A percentile compares a stretch with the other conserved stretches of the same genome.
Evolutionary conservation across 495 filamentous ascomycete species (phyloP).

Genomic region (Neurospora pannonica): DNA sequence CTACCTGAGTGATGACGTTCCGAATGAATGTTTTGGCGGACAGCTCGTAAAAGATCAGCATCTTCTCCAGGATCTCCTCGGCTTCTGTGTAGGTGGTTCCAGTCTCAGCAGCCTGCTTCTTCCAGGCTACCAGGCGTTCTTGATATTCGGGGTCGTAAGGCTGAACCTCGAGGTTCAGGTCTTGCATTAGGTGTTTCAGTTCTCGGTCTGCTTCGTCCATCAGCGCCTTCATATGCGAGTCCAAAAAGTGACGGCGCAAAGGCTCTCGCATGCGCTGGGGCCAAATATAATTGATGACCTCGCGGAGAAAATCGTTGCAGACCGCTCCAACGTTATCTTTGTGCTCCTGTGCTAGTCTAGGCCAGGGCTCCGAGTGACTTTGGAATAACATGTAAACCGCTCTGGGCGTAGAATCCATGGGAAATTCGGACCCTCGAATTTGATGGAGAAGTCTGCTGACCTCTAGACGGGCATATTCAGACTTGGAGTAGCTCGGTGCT

Average conservation of each 20-base stretch:
- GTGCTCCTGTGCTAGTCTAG: conserved; percentile 31
- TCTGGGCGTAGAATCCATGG: conserved; percentile 30
- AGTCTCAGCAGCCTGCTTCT: conserved; percentile 11
- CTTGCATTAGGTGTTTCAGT: conserved; percentile 25
- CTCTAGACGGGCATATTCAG: conserved; percentile 25
- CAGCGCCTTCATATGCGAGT: conserved; percentile 25
- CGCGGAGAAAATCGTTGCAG: conserved; percentile 33
- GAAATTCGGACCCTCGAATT: conserved; percentile 33
- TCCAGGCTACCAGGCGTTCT: conserved; percentile 27
- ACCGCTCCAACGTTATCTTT: conserved; percentile 33
- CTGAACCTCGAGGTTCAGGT: conserved; percentile 31
- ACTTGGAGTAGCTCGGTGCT: conserved; percentile 8
- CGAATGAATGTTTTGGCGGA: conserved; percentile 28
- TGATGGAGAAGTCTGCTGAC: conserved; percentile 27
- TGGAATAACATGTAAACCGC: conserved; percentile 35
- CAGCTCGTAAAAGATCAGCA: conserved; percentile 35
- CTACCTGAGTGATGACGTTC: conserved; percentile 31
- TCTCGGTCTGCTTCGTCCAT: conserved; percentile 30
- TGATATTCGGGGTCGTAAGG: conserved; percentile 34
- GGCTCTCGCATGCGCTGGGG: conserved; percentile 31
- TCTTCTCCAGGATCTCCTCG: conserved; percentile 34
- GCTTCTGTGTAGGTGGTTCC: conserved; percentile 24
- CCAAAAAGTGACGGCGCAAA: conserved; percentile 26
- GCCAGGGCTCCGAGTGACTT: conserved; percentile 29
- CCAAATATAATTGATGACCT: conserved; percentile 33